phyloP scores from a whole-genome alignment of 2,329 filamentous ascomycete species.

The Paecilomyces dactylethromorphus region DNA sequence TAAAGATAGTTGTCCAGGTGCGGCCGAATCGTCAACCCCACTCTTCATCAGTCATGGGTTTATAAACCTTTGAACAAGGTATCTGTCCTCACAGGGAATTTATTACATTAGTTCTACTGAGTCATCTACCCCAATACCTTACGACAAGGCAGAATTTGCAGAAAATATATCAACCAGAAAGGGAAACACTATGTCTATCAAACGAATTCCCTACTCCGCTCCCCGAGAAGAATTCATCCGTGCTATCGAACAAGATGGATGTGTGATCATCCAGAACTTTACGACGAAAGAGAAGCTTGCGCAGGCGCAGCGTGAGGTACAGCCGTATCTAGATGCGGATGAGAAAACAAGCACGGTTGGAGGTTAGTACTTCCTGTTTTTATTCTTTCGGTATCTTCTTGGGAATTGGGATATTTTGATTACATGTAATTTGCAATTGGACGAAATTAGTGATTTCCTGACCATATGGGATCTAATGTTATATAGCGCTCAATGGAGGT shows the following conservation, averaged over 20 bases:
- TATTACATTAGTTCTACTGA: background rate
- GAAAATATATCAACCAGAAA: background rate
- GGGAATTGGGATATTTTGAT: background rate
- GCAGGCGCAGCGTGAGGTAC: conserved; percentile 19
- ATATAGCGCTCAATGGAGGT: conserved; percentile 22
- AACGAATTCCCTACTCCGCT: conserved; percentile 3
- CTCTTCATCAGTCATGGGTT: background rate
- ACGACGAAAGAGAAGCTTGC: conserved; percentile 18
- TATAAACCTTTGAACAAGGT: background rate
- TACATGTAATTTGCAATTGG: too few relatives aligned
- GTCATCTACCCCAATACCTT: background rate
- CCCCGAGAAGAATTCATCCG: conserved; percentile 18
- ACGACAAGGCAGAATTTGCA: background rate
- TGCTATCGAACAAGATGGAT: conserved; percentile 26
- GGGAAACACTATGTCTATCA: background rate
- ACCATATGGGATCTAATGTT: background rate
- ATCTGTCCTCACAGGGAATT: background rate
- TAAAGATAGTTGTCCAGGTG: background rate
- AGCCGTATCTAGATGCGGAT: conserved; percentile 20
- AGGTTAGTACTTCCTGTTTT: conserved; percentile 2
- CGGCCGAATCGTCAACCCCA: background rate
- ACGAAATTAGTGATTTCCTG: background rate
- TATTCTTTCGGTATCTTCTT: background rate
- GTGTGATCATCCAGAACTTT: conserved; percentile 27
- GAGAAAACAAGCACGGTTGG: conserved; percentile 17